A percentile compares a stretch with the other conserved stretches of the same genome.
Evolutionary conservation across 2,329 filamentous ascomycete species (phyloP).

Genomic region (Chaetomiaceae sp.): DNA sequence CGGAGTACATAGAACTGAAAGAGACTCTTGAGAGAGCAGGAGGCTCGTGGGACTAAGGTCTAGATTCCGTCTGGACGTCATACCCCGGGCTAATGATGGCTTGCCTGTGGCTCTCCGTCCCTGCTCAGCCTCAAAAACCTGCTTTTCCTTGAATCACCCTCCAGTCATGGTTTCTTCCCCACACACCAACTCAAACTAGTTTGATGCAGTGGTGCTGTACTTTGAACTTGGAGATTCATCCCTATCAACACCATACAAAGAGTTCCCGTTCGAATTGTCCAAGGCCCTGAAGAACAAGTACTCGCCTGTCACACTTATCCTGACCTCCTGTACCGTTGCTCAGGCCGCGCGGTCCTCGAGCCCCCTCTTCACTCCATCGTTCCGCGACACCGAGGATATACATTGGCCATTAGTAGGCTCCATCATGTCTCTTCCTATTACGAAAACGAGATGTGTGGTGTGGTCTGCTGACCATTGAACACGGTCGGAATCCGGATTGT

Average conservation of each 20-base stretch:
- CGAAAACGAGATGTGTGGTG: slow-evolving; percentile 33
- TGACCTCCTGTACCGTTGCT: neutral
- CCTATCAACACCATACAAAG: neutral
- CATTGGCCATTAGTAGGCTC: too few species aligned
- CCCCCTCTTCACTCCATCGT: neutral
- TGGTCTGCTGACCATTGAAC: slow-evolving; percentile 38
- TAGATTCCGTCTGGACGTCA: neutral
- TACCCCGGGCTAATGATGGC: neutral
- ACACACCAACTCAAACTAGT: neutral
- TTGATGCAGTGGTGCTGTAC: neutral
- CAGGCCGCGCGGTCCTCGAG: too few species aligned
- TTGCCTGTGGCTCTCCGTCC: neutral
- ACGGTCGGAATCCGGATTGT: slow-evolving; percentile 55
- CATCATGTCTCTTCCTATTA: slow-evolving; percentile 8
- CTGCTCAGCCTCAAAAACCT: neutral
- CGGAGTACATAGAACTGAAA: too few species aligned
- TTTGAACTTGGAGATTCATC: neutral
- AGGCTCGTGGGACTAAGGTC: neutral
- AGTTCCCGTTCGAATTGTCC: neutral
- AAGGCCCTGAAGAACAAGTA: neutral
- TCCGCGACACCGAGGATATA: neutral
- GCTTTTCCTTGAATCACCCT: neutral
- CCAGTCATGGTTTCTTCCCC: neutral
- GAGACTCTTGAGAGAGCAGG: neutral
- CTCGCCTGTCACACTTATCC: neutral